Percentiles rank a stretch among this genome's conserved stretches.
These are phyloP conservation scores for Taxillus chinensis DNA, from an alignment of 164 flowering plant species.

Conservation along the genomic window DNA sequence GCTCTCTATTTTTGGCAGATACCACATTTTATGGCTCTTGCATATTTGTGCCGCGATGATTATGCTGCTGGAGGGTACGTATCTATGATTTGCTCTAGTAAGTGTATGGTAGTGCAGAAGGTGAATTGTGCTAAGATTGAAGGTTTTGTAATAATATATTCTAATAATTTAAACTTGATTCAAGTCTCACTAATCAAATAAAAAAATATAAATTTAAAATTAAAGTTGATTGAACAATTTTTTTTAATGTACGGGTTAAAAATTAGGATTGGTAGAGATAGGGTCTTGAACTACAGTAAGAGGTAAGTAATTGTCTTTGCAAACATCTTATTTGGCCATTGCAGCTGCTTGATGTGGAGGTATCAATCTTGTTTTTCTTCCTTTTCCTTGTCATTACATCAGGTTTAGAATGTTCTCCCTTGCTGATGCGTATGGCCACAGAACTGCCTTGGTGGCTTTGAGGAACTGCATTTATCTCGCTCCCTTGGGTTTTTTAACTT, in stretches of 20 bases:
- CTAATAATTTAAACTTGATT: no score
- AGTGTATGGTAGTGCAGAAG: not conserved
- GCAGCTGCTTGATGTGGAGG: no score
- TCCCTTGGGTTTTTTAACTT: slow-evolving; percentile 80
- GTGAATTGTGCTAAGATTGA: not conserved
- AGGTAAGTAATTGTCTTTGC: no score
- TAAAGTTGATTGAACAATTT: no score
- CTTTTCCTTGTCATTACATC: slow-evolving; percentile 8
- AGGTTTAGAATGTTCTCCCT: slow-evolving; percentile 83
- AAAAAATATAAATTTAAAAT: no score
- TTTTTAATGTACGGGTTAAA: no score
- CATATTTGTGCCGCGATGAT: slow-evolving; percentile 82
- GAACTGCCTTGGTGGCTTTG: slow-evolving; percentile 74
- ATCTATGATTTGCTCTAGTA: not conserved
- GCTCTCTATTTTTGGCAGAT: slow-evolving; percentile 97
- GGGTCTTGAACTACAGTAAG: no score
- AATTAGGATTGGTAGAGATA: no score
- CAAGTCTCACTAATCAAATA: no score
- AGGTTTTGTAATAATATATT: no score
- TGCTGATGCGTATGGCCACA: slow-evolving; percentile 66
- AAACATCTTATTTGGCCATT: no score
- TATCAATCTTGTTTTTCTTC: not conserved
- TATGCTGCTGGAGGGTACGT: slow-evolving; percentile 96
- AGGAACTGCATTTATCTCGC: slow-evolving; percentile 81
- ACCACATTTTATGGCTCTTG: slow-evolving; percentile 99